These are phyloP conservation scores for Bruguiera gymnorhiza DNA, from an alignment of 345 rosid genomes.

Conservation along the genomic window DNA sequence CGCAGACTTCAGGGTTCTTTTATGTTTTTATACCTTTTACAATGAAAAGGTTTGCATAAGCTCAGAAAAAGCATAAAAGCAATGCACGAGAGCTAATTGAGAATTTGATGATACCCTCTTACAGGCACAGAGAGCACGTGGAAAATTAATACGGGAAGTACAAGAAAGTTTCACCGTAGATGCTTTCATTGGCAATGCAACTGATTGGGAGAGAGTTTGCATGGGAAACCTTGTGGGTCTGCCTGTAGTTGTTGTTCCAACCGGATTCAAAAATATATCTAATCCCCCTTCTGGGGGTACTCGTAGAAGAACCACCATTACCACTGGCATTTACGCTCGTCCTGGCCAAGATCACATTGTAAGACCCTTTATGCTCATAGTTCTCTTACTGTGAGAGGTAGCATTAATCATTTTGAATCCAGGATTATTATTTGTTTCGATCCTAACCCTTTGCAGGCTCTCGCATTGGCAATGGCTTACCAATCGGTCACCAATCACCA, in stretches of 20 bases:
- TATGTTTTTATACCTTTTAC: no score
- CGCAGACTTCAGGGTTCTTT: no score
- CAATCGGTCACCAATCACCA: slow-evolving; percentile 70
- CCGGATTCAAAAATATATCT: slow-evolving; percentile 50
- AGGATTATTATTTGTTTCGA: neutral
- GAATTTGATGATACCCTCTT: neutral
- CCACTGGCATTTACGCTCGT: slow-evolving; percentile 77
- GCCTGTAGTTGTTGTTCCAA: slow-evolving; percentile 68
- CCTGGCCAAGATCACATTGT: slow-evolving; percentile 79
- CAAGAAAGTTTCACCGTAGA: slow-evolving; percentile 63
- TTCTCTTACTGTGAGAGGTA: neutral
- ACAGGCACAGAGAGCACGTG: slow-evolving; percentile 84
- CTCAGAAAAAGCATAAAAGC: no score
- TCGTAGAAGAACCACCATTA: slow-evolving; percentile 53
- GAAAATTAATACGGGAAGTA: slow-evolving; percentile 69
- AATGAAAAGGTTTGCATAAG: no score
- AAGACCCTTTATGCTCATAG: slow-evolving; percentile 19
- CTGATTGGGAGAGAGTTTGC: slow-evolving; percentile 88
- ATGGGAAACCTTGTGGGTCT: slow-evolving; percentile 87
- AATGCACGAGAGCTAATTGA: neutral
- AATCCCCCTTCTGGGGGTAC: slow-evolving; percentile 51
- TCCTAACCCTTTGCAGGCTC: slow-evolving; percentile 43
- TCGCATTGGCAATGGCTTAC: slow-evolving; percentile 87
- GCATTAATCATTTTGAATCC: neutral
- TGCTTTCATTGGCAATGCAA: slow-evolving; percentile 81